Base-by-base conservation (phyloP, 2,329 filamentous ascomycete genomes). In the Aspergillus hortae region DNA sequence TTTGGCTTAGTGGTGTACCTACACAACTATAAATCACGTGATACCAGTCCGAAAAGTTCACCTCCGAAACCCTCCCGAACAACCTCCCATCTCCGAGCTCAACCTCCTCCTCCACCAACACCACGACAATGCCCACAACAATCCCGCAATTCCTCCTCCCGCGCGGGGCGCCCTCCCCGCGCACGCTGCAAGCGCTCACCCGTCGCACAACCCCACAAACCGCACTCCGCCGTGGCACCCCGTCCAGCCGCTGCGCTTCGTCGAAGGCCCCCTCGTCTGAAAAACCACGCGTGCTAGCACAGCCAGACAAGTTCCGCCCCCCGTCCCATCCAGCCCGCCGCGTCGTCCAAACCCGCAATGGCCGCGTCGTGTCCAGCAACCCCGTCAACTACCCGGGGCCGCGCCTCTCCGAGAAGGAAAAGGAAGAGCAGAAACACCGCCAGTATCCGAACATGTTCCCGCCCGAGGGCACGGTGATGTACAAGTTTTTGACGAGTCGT, bases 371-470 rank as follows among this genome's bases (percentile, higher is more conserved):
- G 49, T 41, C 50, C 52, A 2, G 56, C 23, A 62, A 71, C 48
- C 85, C 86, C 27, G 79, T 80, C 62, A 84, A 87, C 70, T 95
- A 95, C 67, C 73, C 76, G 1, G 91, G 90, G 35, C 88, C 90
- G 15, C 74, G 83, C 19, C 74, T 91, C 55, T 85, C 83, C 14
- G 75, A 80, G 17, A 80, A 85, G 47, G 87, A 95, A 70, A 74
- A 78, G 46, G 75, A 81, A 56, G 80, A 80, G 55, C 90, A 90
- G 76, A 80, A 77, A 59, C 81, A 74, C 58, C 88, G 83, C 70
- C 78, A 88, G 58, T 97, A 97, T 69, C 94, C 94, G 1, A 87
- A 92, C 62, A 86, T 95, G 81, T 91, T 95, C 80, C 88, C 92
- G 44, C 86, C 91, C 0, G 79, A 87, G 66, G 90, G 90, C 5